Percentiles rank a stretch among this genome's conserved stretches.
phyloP scores from a whole-genome alignment of 2,329 filamentous ascomycete genomes.

The Fusarium sp. region DNA sequence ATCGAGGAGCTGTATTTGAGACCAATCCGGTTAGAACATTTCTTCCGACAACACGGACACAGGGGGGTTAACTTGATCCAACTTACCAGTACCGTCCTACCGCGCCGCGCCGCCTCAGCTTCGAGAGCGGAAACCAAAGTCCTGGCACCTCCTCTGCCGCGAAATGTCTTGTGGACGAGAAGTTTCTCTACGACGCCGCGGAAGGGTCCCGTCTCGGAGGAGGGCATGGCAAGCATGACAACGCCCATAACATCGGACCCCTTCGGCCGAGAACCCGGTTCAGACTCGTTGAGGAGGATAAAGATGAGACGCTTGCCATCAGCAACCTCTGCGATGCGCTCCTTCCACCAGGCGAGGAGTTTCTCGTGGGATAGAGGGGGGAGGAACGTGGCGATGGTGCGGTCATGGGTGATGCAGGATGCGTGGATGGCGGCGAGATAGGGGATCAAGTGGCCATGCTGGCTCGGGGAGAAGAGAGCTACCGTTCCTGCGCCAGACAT shows the following conservation, averaged over 20 bases:
- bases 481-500: conserved; percentile 50
- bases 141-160: conserved; percentile 60
- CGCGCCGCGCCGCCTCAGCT: conserved; percentile 57
- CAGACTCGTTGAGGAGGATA: conserved; percentile 55
- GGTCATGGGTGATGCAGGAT: conserved; percentile 65
- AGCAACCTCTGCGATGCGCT: conserved; percentile 57
- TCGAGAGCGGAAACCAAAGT: conserved; percentile 63
- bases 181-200: conserved; percentile 65
- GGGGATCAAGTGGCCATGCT: conserved; percentile 61
- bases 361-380: conserved; percentile 65
- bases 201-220: conserved; percentile 63
- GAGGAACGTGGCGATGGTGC: conserved; percentile 64
- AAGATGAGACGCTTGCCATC: conserved; percentile 59
- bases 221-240: conserved; percentile 61
- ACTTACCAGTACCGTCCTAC: conserved; percentile 62
- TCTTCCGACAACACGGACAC: neutral
- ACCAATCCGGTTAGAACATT: neutral
- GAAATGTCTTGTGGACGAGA: conserved; percentile 60
- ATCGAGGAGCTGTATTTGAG: conserved; percentile 56
- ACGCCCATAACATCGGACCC: conserved; percentile 61
- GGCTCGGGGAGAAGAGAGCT: conserved; percentile 53
- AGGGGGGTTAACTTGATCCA: neutral
- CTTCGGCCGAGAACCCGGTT: conserved; percentile 47
- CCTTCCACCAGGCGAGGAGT: conserved; percentile 65
- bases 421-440: conserved; percentile 66